Percentiles rank a stretch among this genome's conserved stretches.
Evolutionary conservation across 2,329 filamentous ascomycete genomes (phyloP).

Genomic region (Colletotrichum cuscutae): DNA sequence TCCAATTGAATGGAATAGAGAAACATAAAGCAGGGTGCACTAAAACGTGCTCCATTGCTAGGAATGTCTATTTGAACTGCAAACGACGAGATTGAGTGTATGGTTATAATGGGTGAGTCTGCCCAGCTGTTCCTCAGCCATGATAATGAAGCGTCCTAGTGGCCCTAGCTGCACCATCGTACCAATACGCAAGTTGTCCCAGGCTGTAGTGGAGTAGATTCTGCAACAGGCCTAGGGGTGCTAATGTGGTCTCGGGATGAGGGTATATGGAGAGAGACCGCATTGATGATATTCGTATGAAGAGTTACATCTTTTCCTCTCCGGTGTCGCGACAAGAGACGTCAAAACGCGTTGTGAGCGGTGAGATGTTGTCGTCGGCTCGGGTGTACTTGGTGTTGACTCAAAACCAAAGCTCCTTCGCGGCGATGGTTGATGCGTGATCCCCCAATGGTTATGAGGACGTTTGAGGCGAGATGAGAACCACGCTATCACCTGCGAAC

Average conservation of each 20-base stretch:
- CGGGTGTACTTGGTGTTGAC: background rate
- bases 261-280: background rate
- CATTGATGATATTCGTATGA: background rate
- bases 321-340: background rate
- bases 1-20: background rate
- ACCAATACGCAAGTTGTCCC: background rate
- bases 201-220: background rate
- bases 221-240: background rate
- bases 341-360: background rate
- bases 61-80: conserved; percentile 10
- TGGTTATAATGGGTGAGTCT: background rate
- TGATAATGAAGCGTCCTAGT: background rate
- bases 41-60: background rate
- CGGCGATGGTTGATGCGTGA: background rate
- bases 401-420: background rate
- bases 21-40: background rate
- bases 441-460: conserved; percentile 45
- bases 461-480: conserved; percentile 74
- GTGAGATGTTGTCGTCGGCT: background rate
- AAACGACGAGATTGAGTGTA: background rate
- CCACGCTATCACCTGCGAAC: conserved; percentile 73
- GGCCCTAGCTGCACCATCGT: background rate
- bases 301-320: background rate
- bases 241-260: background rate
- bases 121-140: background rate